phyloP scores from a whole-genome alignment of 176 grass and related monocot species.

The Zoysia pacifica region DNA sequence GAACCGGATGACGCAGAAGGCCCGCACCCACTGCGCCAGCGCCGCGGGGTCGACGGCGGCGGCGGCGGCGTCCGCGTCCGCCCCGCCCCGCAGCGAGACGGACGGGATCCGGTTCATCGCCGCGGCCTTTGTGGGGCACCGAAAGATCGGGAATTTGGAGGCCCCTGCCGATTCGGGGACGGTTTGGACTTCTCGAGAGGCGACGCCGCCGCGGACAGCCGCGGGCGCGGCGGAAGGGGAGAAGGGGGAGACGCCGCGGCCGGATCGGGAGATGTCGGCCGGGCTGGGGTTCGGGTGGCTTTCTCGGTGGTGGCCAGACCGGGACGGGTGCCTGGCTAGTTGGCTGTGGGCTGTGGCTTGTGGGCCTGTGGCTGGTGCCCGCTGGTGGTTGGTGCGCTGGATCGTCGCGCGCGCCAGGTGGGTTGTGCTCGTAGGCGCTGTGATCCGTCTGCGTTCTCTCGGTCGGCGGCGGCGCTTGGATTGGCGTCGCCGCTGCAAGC shows the following conservation, averaged over 20 bases:
- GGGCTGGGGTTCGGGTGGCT: neutral
- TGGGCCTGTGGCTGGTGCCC: neutral
- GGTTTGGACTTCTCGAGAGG: conserved; percentile 23
- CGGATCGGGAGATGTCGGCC: conserved; percentile 44
- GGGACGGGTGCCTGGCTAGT: neutral
- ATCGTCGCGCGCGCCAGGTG: neutral
- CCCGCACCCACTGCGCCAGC: conserved; percentile 73
- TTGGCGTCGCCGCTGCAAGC: neutral
- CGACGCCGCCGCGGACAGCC: conserved; percentile 26
- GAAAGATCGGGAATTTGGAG: neutral
- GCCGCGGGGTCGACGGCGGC: conserved; percentile 47
- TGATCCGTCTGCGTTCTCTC: neutral
- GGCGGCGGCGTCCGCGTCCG: conserved; percentile 18
- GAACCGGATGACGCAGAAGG: conserved; percentile 92
- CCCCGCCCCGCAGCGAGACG: conserved; percentile 49
- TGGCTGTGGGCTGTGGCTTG: neutral
- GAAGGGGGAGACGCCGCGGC: conserved; percentile 3
- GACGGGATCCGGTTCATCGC: conserved; percentile 79
- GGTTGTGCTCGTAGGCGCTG: neutral
- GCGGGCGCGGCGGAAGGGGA: neutral
- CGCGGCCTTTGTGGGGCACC: neutral
- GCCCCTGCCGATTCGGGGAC: conserved; percentile 8
- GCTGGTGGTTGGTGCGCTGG: neutral
- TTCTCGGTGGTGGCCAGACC: conserved; percentile 14
- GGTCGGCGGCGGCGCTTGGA: neutral